Evolutionary conservation across 73 alveolate genomes (phyloP).

Genomic region (Effrenium voratum): DNA sequence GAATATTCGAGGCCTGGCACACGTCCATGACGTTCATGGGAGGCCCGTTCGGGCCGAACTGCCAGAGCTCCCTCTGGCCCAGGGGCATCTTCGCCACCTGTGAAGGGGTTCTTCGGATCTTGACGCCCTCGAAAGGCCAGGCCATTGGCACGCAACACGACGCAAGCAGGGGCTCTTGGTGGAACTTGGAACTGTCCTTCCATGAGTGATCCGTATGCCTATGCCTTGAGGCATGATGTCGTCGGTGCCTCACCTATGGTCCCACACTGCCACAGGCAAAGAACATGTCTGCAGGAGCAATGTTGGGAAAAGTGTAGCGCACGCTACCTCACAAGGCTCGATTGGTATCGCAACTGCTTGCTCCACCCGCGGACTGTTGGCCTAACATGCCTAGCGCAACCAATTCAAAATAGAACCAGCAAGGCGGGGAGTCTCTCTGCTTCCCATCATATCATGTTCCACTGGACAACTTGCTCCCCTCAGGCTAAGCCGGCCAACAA

Average conservation of each 20-base stretch:
- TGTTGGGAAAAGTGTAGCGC: too few species aligned
- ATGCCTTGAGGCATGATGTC: too few species aligned
- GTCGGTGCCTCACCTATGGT: neutral
- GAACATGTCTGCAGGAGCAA: neutral
- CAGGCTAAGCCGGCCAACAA: too few species aligned
- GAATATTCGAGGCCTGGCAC: conserved; percentile 41
- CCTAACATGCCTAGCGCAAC: too few species aligned
- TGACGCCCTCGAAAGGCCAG: neutral
- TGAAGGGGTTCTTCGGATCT: neutral
- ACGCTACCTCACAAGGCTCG: too few species aligned
- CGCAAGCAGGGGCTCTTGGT: neutral
- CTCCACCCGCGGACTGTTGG: too few species aligned
- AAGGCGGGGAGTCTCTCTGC: too few species aligned
- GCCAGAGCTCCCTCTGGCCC: conserved; percentile 80
- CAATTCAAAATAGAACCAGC: too few species aligned
- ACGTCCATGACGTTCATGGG: conserved; percentile 89
- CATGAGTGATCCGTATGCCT: neutral
- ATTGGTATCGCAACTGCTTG: too few species aligned
- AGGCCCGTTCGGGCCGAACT: conserved; percentile 86
- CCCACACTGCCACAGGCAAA: neutral
- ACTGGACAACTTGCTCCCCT: too few species aligned
- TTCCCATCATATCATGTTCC: too few species aligned
- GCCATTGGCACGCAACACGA: neutral
- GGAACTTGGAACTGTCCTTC: neutral
- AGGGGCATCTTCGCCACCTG: conserved; percentile 53